Percentiles rank a stretch among this genome's conserved stretches.
Evolutionary conservation across 164 flowering plant species (phyloP).

Genomic region (Cinnamomum chago): DNA sequence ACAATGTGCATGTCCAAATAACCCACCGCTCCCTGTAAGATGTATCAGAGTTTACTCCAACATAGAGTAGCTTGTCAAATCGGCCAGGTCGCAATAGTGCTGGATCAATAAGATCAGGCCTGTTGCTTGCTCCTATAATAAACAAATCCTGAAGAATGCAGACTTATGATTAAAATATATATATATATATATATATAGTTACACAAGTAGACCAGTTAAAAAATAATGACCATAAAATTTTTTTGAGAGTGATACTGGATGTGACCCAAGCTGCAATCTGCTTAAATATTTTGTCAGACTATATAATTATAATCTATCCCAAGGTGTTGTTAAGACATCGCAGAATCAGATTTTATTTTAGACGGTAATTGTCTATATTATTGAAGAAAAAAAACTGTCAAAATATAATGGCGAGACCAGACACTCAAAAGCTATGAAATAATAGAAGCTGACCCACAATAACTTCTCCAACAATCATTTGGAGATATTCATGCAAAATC

Average conservation of each 20-base stretch:
- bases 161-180: neutral
- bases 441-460: too few species aligned
- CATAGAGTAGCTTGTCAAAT: constrained; percentile 88
- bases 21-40: constrained; percentile 77
- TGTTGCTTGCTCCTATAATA: constrained; percentile 93
- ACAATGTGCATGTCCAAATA: constrained; percentile 1
- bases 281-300: too few species aligned
- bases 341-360: neutral
- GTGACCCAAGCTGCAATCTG: constrained; percentile 13
- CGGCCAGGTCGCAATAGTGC: constrained; percentile 95
- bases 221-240: constrained; percentile 18
- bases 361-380: neutral
- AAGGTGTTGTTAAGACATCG: neutral
- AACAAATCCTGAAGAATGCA: constrained; percentile 63
- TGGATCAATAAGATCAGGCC: constrained; percentile 95
- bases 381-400: too few species aligned
- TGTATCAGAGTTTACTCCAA: constrained; percentile 83
- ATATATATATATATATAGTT: neutral
- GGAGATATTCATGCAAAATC: too few species aligned
- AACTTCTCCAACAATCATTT: too few species aligned
- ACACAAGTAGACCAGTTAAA: constrained; percentile 26
- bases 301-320: neutral
- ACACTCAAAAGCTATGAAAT: too few species aligned
- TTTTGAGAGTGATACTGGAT: neutral
- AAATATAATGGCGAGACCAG: too few species aligned